A percentile compares a stretch with the other conserved stretches of the same genome.
Conservation (phyloP, 2,329 filamentous ascomycete species). For the Fusarium illudens region DNA sequence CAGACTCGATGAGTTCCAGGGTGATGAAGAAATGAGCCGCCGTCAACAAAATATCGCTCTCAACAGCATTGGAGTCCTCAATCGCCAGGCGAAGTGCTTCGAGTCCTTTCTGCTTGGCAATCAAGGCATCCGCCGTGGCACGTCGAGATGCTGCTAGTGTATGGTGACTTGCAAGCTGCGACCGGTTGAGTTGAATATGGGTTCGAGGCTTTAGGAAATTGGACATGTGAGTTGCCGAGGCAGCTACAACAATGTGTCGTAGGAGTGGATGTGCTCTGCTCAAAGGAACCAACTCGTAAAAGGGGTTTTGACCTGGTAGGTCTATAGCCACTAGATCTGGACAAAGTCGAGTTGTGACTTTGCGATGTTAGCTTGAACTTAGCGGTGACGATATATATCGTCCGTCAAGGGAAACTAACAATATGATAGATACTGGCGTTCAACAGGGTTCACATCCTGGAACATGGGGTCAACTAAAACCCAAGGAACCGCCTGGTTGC, state of each 20-base stretch:
- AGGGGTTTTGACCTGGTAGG: constrained; percentile 3
- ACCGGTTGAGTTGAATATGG: not conserved
- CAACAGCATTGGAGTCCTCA: not conserved
- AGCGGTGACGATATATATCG: not conserved
- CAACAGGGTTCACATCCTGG: not conserved
- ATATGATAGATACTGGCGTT: constrained; percentile 10
- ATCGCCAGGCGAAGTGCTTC: not conserved
- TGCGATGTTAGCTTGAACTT: not conserved
- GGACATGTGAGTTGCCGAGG: constrained; percentile 10
- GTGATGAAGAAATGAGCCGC: constrained; percentile 2
- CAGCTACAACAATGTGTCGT: constrained; percentile 1
- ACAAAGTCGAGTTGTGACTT: constrained; percentile 2
- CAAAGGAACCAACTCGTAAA: not conserved
- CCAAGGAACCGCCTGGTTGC: not conserved
- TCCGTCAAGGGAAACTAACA: constrained; percentile 48
- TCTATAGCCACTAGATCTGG: constrained; percentile 8
- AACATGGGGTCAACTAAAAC: not conserved
- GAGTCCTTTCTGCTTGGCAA: not conserved
- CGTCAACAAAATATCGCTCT: not conserved
- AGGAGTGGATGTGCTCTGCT: not conserved
- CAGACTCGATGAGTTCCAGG: constrained; percentile 10
- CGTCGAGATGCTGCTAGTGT: not conserved
- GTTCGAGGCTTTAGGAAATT: not conserved
- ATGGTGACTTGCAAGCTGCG: not conserved
- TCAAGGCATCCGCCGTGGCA: not conserved